A percentile compares a stretch with the other conserved stretches of the same genome.
These are phyloP conservation scores for Backusella parvicylindrica DNA, from an alignment of 192 early-diverging fungal genomes.

Conservation along the genomic window DNA sequence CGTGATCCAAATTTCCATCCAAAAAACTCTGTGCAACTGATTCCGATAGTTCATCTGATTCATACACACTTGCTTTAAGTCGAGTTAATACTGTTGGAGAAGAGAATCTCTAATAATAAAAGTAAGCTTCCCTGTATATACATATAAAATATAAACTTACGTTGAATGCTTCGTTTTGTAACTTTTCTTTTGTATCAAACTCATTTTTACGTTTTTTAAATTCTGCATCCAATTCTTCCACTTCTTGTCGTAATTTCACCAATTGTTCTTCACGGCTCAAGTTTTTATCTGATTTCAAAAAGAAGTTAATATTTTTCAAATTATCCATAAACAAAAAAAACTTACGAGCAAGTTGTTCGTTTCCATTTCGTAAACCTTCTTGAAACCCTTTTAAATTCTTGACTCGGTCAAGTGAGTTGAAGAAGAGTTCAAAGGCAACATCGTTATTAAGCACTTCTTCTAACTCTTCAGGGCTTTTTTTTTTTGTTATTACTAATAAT, in stretches of 20 bases:
- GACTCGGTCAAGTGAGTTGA: conserved; percentile 36
- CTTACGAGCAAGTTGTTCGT: conserved; percentile 50
- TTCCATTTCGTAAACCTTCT: conserved; percentile 44
- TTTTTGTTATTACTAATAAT: neutral
- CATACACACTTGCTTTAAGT: conserved; percentile 40
- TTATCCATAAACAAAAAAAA: neutral
- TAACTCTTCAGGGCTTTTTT: conserved; percentile 33
- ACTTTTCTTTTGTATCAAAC: conserved; percentile 2
- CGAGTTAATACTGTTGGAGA: conserved; percentile 42
- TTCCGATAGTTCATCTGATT: conserved; percentile 54
- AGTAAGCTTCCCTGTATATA: neutral
- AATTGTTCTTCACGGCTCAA: conserved; percentile 39
- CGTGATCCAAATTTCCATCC: conserved; percentile 49
- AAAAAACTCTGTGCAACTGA: conserved; percentile 48
- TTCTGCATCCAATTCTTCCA: conserved; percentile 31
- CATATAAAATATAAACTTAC: neutral
- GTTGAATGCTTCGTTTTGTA: neutral
- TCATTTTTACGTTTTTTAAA: conserved; percentile 27
- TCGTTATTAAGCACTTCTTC: conserved; percentile 39
- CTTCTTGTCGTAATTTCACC: conserved; percentile 34
- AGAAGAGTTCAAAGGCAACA: conserved; percentile 37
- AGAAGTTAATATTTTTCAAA: neutral
- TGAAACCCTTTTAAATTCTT: conserved; percentile 41
- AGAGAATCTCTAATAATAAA: conserved; percentile 37
- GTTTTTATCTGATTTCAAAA: conserved; percentile 36